phyloP scores from a whole-genome alignment of 1,284 basidiomycete genomes.

The Trichosporon inkin region DNA sequence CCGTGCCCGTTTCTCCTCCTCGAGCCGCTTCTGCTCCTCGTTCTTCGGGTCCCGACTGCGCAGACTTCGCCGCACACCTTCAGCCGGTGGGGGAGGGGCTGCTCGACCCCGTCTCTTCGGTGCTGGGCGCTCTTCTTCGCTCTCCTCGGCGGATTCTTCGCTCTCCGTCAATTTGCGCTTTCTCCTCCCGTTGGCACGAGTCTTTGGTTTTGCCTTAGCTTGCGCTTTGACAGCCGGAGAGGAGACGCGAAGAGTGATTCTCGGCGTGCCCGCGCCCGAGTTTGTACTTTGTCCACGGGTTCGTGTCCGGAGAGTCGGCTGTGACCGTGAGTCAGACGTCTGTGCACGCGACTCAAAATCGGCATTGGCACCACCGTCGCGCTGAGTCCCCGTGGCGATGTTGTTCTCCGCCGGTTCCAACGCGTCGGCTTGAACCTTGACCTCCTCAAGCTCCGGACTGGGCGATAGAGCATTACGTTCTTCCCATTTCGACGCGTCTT shows the following conservation, averaged over 20 bases:
- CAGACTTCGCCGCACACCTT: constrained; percentile 22
- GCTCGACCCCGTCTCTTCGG: not conserved
- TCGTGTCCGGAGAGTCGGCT: not conserved
- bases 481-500: constrained; percentile 23
- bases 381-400: not conserved
- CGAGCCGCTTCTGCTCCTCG: constrained; percentile 27
- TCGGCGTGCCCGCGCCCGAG: not conserved
- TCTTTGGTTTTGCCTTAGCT: not conserved
- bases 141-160: constrained; percentile 8
- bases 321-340: not conserved
- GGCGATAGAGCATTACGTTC: not conserved
- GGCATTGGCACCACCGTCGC: not conserved
- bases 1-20: constrained; percentile 27
- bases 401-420: not conserved
- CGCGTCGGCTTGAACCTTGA: not conserved
- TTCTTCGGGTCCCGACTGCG: constrained; percentile 31
- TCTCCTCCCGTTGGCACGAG: not conserved
- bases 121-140: constrained; percentile 8
- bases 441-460: not conserved
- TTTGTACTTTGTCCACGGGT: not conserved
- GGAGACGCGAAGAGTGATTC: constrained; percentile 8
- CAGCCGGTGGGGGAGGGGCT: not conserved
- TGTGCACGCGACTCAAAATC: not conserved
- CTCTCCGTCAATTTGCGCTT: not conserved
- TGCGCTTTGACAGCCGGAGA: not conserved